Evolutionary conservation across 2,329 filamentous ascomycete species (phyloP), one percentile per base, ranked within the genome.

Genomic region (Aspergillus sp.): DNA sequence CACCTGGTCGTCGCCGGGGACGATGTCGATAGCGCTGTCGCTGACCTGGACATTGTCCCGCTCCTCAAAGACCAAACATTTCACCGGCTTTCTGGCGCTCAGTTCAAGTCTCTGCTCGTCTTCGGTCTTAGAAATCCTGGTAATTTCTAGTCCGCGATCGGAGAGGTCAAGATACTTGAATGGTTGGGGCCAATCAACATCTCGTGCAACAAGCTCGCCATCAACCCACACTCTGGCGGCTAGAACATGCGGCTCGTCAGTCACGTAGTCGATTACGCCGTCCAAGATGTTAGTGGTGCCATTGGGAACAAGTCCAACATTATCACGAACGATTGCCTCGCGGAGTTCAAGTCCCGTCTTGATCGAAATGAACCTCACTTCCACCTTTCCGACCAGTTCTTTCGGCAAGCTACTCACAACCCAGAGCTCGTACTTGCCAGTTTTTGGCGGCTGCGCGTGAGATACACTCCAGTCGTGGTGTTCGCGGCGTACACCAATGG

Each of bases 21-120:
- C 79, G 58, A 85, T 68, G 65, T 86, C 84, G 53, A 86, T 76
- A 8, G 81, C 83, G 65, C 81, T 85, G 66, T 86, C 83, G 52
- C 80, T 77, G 19, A 84, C 70, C 12, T 78, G 73, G 43, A 85
- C 77, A 11, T 81, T 82, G 53, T 82, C 78, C 52, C 81, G 70
- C 65, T 85, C 84, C 67, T 85, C 83, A 62, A 85, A 84, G 4
- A 85, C 83, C n/a, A 86, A 70, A 12, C 83, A 83, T 62, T 86
- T 86, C 2, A 83, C 83, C 2, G 84, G 83, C 68, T 79, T 81
- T 47, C 73, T 66, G 6, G 80, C 77, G 62, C 67, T 79, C 62
- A 85, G 74, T 31, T 72, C 64, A 37, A 84, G 77, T 1, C 52
- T 62, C 56, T 64, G 62, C 46, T 63, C 55, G 14, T 62, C 51